Conservation (phyloP, 2,329 filamentous ascomycete genomes). For the Fusarium sp. region DNA sequence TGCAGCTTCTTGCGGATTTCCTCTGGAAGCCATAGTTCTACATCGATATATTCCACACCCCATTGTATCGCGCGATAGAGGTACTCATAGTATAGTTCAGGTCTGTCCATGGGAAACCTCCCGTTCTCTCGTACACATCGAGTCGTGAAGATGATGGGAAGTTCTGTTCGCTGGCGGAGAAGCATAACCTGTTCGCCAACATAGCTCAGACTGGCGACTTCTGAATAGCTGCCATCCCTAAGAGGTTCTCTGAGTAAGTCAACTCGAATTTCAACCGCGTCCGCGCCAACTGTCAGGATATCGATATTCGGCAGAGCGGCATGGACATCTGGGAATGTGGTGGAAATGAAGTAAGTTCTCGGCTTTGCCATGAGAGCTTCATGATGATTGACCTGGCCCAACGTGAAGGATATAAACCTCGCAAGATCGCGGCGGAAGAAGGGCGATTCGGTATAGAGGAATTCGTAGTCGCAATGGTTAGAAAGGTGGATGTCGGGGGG, state of each 20-base stretch:
- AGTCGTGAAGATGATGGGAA: conserved; percentile 93
- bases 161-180: conserved; percentile 84
- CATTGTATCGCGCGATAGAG: conserved; percentile 88
- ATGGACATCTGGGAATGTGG: conserved; percentile 88
- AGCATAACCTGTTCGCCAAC: conserved; percentile 91
- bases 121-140: conserved; percentile 87
- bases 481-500: conserved; percentile 77
- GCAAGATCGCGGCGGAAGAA: conserved; percentile 83
- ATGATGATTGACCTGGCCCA: conserved; percentile 85
- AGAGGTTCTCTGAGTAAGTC: conserved; percentile 84
- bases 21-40: conserved; percentile 89
- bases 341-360: conserved; percentile 88
- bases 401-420: conserved; percentile 83
- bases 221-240: conserved; percentile 71
- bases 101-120: conserved; percentile 86
- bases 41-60: conserved; percentile 92
- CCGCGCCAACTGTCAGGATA: conserved; percentile 88
- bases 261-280: conserved; percentile 88
- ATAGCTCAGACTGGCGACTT: conserved; percentile 84
- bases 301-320: conserved; percentile 88
- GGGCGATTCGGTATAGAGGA: conserved; percentile 81
- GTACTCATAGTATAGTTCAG: conserved; percentile 81
- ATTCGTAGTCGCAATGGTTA: conserved; percentile 85
- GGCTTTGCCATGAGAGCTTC: conserved; percentile 83
- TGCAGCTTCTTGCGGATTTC: conserved; percentile 78